phyloP scores from a whole-genome alignment of 2,329 filamentous ascomycete species.

The Zalaria sp. region DNA sequence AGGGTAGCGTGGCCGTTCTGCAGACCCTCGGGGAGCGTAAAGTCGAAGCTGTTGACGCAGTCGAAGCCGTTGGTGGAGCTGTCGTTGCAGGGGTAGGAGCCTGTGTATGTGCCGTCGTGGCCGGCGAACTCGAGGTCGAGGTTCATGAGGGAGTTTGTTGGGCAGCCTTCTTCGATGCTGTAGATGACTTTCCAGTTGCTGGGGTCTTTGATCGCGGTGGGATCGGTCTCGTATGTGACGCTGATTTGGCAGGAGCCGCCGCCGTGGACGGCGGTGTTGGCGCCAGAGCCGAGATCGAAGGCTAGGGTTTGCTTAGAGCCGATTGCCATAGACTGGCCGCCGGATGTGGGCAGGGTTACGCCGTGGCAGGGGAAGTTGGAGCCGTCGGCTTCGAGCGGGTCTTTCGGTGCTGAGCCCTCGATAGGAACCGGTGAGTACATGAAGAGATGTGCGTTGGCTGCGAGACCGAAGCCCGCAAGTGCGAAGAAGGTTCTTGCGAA shows the following conservation, averaged over 20 bases:
- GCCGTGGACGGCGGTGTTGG: slow-evolving; percentile 65
- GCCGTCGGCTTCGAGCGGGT: slow-evolving; percentile 47
- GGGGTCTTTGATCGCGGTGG: slow-evolving; percentile 38
- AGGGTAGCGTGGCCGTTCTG: slow-evolving; percentile 65
- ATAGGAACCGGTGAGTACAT: slow-evolving; percentile 53
- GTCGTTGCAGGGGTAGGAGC: slow-evolving; percentile 4
- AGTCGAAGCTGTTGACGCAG: slow-evolving; percentile 46
- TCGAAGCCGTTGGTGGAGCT: slow-evolving; percentile 7
- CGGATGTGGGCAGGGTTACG: slow-evolving; percentile 29
- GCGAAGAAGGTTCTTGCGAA: slow-evolving; percentile 35
- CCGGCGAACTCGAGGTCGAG: slow-evolving; percentile 21
- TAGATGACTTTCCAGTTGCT: slow-evolving; percentile 81
- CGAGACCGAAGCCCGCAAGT: slow-evolving; percentile 36
- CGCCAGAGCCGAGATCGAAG: slow-evolving; percentile 36
- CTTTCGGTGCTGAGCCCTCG: slow-evolving; percentile 42
- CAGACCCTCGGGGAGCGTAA: slow-evolving; percentile 56
- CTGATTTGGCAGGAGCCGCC: slow-evolving; percentile 87
- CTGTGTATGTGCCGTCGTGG: slow-evolving; percentile 3
- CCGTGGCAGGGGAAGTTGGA: slow-evolving; percentile 75
- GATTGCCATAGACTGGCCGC: slow-evolving; percentile 42
- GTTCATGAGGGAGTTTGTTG: slow-evolving; percentile 47
- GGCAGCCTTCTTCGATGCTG: slow-evolving; percentile 76
- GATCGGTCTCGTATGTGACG: slow-evolving; percentile 61
- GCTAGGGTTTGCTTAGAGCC: slow-evolving; percentile 47
- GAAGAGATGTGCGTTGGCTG: slow-evolving; percentile 60